Evolutionary conservation across 805 yeast genomes (phyloP), one percentile per base, ranked within the genome.

Genomic region (Ogataea dorogensis): DNA sequence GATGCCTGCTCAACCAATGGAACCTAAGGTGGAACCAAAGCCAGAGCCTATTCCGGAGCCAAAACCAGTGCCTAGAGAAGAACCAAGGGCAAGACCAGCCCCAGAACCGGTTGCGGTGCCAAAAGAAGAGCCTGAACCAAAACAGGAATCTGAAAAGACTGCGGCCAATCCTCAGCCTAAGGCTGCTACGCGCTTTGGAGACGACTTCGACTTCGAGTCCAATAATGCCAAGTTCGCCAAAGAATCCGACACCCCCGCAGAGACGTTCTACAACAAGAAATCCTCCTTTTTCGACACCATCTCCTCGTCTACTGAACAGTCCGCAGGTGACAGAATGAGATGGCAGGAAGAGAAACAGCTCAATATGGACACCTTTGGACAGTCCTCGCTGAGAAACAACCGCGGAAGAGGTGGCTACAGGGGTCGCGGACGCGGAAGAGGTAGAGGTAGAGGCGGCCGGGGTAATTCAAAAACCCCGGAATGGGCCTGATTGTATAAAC

Each of bases 241-340:
- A 47, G 79, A 75, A 34, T 67, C 60, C 17, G 67, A 59, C 15
- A 53, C 54, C 21, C 46, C 49, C 7, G 57, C 43, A 12, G 61
- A 56, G 16, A 53, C 61, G 14, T 75, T 70, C 18, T 93, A 93
- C 66, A 75, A 88, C 65, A 87, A 81, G 59, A 73, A 75, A 53
- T 76, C 87, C 10, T 88, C 97, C 2, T 91, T 93, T 61, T 91
- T 91, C 54, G 98, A 93, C 62, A 77, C 75, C 43, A 76, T 91
- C 39, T 83, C 95, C 8, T 75, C 87, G 8, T 79, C 87, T 4
- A 69, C 79, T 24, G 74, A 71, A 35, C 71, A 71, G 31, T 54
- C 62, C 17, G 54, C 59, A 7, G 59, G 57, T 18, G 61, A 57
- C 16, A 51, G 63, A 44, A 67, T 77, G 75, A 73, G 79, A 53